These are phyloP conservation scores for Lasiosphaeris hirsuta DNA, from an alignment of 495 filamentous ascomycete genomes.

Conservation along the genomic window DNA sequence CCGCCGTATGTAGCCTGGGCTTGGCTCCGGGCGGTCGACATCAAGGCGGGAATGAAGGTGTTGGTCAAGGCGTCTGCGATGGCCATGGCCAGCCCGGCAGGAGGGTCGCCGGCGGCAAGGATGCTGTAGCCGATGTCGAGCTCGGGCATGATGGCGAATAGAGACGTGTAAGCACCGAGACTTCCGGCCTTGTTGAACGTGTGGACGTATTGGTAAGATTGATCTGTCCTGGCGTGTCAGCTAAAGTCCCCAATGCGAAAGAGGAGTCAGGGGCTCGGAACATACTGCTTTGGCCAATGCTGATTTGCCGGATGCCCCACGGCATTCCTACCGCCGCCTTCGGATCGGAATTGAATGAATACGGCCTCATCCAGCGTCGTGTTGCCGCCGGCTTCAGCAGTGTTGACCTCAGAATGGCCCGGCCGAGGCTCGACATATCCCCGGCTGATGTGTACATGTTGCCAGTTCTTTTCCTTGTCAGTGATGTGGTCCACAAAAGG, in stretches of 20 bases:
- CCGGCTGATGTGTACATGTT: conserved; percentile 52
- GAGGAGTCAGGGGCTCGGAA: not conserved
- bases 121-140: conserved; percentile 53
- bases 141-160: conserved; percentile 52
- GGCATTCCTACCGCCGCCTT: conserved; percentile 49
- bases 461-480: conserved; percentile 40
- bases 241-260: not conserved
- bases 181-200: conserved; percentile 55
- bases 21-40: conserved; percentile 33
- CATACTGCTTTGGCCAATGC: conserved; percentile 19
- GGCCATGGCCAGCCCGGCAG: conserved; percentile 26
- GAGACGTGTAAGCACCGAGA: conserved; percentile 44
- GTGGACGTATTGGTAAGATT: conserved; percentile 37
- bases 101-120: conserved; percentile 43
- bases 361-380: conserved; percentile 55
- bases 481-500: too few relatives aligned
- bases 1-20: conserved; percentile 36
- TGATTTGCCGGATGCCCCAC: conserved; percentile 51
- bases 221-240: conserved; percentile 5
- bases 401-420: conserved; percentile 50
- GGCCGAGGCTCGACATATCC: conserved; percentile 50
- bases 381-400: conserved; percentile 47
- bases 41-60: conserved; percentile 37
- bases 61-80: conserved; percentile 36
- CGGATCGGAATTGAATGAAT: conserved; percentile 45